phyloP scores from a whole-genome alignment of 768 basidiomycete genomes.

The Floccularia luteovirens region DNA sequence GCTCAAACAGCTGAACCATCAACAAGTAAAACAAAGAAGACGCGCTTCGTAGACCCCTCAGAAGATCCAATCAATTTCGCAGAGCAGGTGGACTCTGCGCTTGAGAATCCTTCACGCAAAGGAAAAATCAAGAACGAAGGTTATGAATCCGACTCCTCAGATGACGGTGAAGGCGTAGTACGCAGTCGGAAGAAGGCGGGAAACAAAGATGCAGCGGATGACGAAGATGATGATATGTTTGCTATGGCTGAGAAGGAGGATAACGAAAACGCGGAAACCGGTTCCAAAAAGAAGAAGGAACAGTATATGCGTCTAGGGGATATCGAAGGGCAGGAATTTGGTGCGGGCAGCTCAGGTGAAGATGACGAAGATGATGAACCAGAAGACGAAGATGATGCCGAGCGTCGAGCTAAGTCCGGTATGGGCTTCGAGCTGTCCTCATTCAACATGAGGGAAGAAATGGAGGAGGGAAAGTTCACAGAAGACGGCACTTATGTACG shows the following conservation, averaged over 20 bases:
- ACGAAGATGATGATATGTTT: constrained; percentile 79
- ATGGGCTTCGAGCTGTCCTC: constrained; percentile 94
- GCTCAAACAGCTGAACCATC: constrained; percentile 20
- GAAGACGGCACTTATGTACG: constrained; percentile 88
- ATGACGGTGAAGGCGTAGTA: constrained; percentile 93
- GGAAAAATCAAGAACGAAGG: constrained; percentile 78
- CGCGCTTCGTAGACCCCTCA: constrained; percentile 69
- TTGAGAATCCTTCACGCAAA: constrained; percentile 64
- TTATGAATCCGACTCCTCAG: constrained; percentile 91
- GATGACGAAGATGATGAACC: constrained; percentile 41
- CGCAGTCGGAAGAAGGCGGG: constrained; percentile 66
- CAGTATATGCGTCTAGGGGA: constrained; percentile 84
- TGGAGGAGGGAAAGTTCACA: constrained; percentile 96
- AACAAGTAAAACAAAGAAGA: constrained; percentile 44
- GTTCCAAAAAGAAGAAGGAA: constrained; percentile 48
- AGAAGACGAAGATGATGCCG: constrained; percentile 76
- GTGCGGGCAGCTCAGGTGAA: constrained; percentile 26
- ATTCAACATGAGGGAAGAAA: constrained; percentile 99
- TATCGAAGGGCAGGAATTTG: constrained; percentile 96
- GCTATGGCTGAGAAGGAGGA: constrained; percentile 55
- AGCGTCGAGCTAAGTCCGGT: constrained; percentile 65
- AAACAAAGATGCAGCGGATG: constrained; percentile 38
- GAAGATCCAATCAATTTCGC: constrained; percentile 74
- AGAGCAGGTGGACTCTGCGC: constrained; percentile 67
- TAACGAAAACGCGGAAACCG: constrained; percentile 28